A percentile compares a stretch with the other conserved stretches of the same genome.
Conservation (phyloP, 2,329 filamentous ascomycete genomes). For the Trichophyton schoenleinii region DNA sequence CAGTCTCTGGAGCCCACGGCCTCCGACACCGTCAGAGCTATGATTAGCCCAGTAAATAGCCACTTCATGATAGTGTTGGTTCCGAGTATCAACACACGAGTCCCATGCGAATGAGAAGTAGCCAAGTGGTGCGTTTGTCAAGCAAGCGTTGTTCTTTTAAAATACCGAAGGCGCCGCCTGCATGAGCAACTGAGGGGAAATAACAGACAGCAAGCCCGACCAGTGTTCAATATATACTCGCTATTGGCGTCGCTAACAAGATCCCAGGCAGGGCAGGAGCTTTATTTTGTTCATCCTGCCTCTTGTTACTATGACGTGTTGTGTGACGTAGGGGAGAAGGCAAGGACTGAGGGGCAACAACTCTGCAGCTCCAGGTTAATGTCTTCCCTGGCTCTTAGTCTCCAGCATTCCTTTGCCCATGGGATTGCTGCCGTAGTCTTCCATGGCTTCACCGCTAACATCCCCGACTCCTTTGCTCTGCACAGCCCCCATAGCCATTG, state of each 20-base stretch:
- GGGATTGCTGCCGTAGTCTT: background rate
- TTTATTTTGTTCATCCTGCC: background rate
- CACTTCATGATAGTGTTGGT: conserved; percentile 56
- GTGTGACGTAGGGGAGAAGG: conserved; percentile 11
- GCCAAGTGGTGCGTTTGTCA: background rate
- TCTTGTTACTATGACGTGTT: conserved; percentile 9
- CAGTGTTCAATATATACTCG: background rate
- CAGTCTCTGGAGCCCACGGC: conserved; percentile 62
- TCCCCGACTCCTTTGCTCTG: background rate
- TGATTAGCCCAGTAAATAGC: conserved; percentile 54
- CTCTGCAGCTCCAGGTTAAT: background rate
- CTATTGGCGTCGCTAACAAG: background rate
- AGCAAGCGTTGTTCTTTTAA: background rate
- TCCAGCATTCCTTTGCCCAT: background rate
- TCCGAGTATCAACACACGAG: background rate
- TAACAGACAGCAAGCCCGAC: background rate
- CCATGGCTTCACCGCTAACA: background rate
- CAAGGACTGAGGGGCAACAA: background rate
- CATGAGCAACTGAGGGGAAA: background rate
- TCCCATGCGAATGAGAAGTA: background rate
- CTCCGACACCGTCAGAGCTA: conserved; percentile 56
- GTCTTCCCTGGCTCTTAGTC: background rate
- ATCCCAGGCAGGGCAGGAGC: background rate
- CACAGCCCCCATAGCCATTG: no score
- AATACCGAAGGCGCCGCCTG: background rate